Evolutionary conservation across 768 basidiomycete species (phyloP).

Genomic region (Dentipellis sp.): DNA sequence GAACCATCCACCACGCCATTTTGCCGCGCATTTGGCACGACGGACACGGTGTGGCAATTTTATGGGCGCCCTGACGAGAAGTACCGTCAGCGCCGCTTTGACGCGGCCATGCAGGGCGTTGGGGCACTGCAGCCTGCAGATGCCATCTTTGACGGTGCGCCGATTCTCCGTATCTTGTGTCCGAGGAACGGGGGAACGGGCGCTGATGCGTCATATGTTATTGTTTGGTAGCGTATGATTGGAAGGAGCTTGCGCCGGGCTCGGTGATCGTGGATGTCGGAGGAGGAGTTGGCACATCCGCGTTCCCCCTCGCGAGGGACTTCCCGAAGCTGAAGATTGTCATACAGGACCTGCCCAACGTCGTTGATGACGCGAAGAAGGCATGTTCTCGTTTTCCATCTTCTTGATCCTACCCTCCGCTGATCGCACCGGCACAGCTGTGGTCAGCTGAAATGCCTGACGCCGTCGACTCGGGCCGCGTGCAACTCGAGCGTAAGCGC

Average conservation of each 20-base stretch:
- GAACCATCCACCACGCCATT: background rate
- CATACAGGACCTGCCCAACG: background rate
- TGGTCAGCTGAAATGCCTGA: background rate
- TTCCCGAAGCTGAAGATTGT: background rate
- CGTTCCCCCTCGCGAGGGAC: background rate
- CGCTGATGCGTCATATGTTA: background rate
- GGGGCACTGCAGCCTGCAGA: background rate
- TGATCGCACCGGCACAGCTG: background rate
- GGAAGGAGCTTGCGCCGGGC: background rate
- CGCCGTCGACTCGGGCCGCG: background rate
- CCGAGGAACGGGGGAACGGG: background rate
- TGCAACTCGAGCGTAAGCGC: background rate
- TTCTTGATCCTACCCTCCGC: no score
- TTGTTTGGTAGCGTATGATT: background rate
- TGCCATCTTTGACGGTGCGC: background rate
- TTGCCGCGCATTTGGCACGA: slow-evolving; percentile 1
- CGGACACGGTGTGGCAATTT: background rate
- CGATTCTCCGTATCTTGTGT: background rate
- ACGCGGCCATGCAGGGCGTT: background rate
- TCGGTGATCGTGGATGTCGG: background rate
- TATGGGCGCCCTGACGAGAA: slow-evolving; percentile 3
- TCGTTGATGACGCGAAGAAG: background rate
- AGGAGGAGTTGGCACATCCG: background rate
- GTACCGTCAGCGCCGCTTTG: no score
- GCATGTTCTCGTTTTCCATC: no score